Conservation (phyloP, 2,329 filamentous ascomycete genomes). For the Pseudocercospora eumusae region DNA sequence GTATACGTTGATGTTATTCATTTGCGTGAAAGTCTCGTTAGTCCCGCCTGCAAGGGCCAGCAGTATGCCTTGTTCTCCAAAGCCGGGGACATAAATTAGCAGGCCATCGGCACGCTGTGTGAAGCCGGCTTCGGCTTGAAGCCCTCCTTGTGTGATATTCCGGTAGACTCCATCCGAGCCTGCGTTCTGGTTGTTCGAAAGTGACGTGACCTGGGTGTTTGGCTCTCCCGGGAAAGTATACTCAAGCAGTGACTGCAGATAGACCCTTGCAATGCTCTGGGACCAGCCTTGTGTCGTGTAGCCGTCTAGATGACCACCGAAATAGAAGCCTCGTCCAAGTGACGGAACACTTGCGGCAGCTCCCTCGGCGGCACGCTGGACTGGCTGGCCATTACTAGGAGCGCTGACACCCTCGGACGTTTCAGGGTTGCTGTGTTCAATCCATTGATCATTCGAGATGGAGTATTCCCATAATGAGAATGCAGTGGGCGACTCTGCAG, state of each 20-base stretch:
- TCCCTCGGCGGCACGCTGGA: slow-evolving; percentile 73
- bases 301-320: slow-evolving; percentile 72
- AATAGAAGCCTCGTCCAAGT: slow-evolving; percentile 73
- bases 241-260: slow-evolving; percentile 72
- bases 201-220: slow-evolving; percentile 62
- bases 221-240: slow-evolving; percentile 71
- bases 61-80: slow-evolving; percentile 72
- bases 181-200: slow-evolving; percentile 58
- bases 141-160: slow-evolving; percentile 71
- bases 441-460: slow-evolving; percentile 61
- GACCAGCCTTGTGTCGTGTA: slow-evolving; percentile 68
- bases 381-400: slow-evolving; percentile 54
- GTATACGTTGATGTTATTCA: slow-evolving; percentile 74
- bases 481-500: slow-evolving; percentile 57
- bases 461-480: slow-evolving; percentile 72
- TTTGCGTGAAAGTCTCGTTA: slow-evolving; percentile 63
- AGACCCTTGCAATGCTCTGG: slow-evolving; percentile 63
- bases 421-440: slow-evolving; percentile 60
- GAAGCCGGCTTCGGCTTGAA: slow-evolving; percentile 67
- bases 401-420: slow-evolving; percentile 67
- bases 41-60: slow-evolving; percentile 76
- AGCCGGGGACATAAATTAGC: slow-evolving; percentile 73
- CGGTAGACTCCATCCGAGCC: slow-evolving; percentile 65
- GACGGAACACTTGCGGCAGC: slow-evolving; percentile 70
- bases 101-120: slow-evolving; percentile 73